Base-by-base conservation (phyloP, 495 filamentous ascomycete genomes). In the Delitschia confertaspora region DNA sequence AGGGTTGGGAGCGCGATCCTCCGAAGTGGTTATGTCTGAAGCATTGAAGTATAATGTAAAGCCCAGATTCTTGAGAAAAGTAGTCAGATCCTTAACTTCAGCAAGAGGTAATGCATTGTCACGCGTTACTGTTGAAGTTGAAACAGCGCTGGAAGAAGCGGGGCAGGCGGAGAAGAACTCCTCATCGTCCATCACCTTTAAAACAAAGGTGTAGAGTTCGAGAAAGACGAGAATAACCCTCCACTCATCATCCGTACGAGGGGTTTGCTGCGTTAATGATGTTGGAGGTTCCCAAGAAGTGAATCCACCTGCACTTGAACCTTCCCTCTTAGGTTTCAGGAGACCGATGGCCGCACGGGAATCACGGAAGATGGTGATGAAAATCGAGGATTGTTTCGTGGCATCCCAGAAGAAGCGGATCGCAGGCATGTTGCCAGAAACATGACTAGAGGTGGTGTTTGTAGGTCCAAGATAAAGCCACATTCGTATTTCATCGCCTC, bases 181-280 rank as follows among this genome's bases (percentile, higher is more conserved):
- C 41, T 96, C 88, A 47, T 99, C 91, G 53, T 96, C 93, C 65
- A 85, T 95, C 33, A 95, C 74, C 52, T 88, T 82, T 23, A 96
- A 67, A 4, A 95, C 71, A 58, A 96, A 95, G 9, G 80, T 85
- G 61, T 94, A 99, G 8, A 96, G 73, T 54, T 96, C 91, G 19
- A 99, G 70, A 57, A 96, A 99, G 1, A 96, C 71, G 0, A 96
- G 69, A 24, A 95, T 76, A 1, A 89, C 79, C 10, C 79, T 79
- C 93, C 93, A 96, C 59, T 95, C 83, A 44, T 80, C 75, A 31
- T 80, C 76, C 53, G 52, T 8, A 31, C 40, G 6, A 7, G 62
- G 35, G 0, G 38, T 52, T 13, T 47, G 39, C 14, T 47, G 38
- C 8, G 14, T 14, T 13, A 38, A 32, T 16, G 47, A 47, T 13